Base-by-base conservation (phyloP, 75 land plant species). In the Sequoia sempervirens region DNA sequence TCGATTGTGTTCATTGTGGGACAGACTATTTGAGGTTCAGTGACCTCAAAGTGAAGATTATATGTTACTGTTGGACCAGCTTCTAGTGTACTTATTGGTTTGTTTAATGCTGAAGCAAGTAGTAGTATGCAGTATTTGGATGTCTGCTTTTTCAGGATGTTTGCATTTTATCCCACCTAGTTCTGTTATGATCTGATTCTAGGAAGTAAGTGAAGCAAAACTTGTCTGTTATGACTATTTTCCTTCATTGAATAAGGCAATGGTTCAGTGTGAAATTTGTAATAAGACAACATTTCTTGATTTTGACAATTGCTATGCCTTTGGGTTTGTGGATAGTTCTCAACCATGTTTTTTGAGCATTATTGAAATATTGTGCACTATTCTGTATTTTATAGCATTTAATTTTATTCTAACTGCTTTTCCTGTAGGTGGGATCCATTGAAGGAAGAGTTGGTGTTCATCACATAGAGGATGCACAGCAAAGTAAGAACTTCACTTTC, bases 371-470 rank as follows among this genome's bases (percentile, higher is more conserved):
- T 20, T 17, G 20, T 78, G 14, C 18, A 75, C 7, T 75, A 15
- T 38, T 5, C 26, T 17, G 5, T 75, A 38, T 75, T 18, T 32
- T 18, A 75, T 38, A 7, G 18, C 26, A 75, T 20, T 5, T 75
- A 36, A 72, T 32, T 32, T 34, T 0, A 34, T 75, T 58, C 38
- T 38, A 38, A 9, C 23, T 17, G 26, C 18, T n/a, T 9, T 79
- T 73, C 82, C 10, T 20, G 36, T 68, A 95, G 99, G 95, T 97
- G 82, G 99, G 99, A 34, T 95, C 99, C 38, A 95, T 95, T 81
- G 98, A 97, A 81, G 99, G 98, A 64, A 89, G 98, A 83, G 98
- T 97, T 69, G 99, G 96, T 54, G 96, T 97, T 14, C 98, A 97
- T 78, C 98, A 97, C 85, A 83, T 97, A 83, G 99, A 97, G 86